Base-by-base conservation (phyloP, 371 early-diverging fungal species). In the Zychaea mexicana region DNA sequence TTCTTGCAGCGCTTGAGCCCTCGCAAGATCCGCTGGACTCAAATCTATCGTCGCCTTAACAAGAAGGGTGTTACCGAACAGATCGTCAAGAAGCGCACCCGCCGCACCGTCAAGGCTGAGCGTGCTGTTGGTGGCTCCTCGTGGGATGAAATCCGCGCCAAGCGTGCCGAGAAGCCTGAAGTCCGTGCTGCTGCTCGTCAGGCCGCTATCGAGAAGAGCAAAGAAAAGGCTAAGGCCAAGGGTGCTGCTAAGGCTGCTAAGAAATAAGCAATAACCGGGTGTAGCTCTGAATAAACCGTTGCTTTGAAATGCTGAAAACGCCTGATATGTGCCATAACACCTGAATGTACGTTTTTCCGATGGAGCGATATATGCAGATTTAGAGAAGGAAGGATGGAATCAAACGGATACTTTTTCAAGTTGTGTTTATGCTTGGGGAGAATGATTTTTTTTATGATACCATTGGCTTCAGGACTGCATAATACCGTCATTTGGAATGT, bases 41-140 rank as follows among this genome's bases (percentile, higher is more conserved):
- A 89, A 45, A 92, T 96, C 72, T 97, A 90, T 94, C 95, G 98
- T 82, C 95, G 94, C 83, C 88, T 96, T 78, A 94, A 97, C 92
- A 94, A 95, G 92, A 98, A 98, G 95, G 98, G 96, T 82, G 89
- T 94, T 80, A 92, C 92, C 73, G 95, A 94, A 80, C 97, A 96
- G 85, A 88, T 90, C 56, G 78, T 93, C 84, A 96, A 96, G 94
- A 98, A 96, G 94, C 92, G 95, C 77, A 88, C 93, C 66, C 92
- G 94, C 79, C 90, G 92, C 74, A 85, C 92, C 61, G 96, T 97
- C 82, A 97, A 98, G 93, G 91, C 87, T 82, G 93, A 94, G 82
- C 95, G 98, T 85, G 96, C 94, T 65, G 85, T 98, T 72, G 97
- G 92, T 69, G 98, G 98, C 86, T 94, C 93, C 63, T 88, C 96